Evolutionary conservation across 441 rosid species (phyloP), one percentile per base, ranked within the genome.

Genomic region (Jatropha multifida): DNA sequence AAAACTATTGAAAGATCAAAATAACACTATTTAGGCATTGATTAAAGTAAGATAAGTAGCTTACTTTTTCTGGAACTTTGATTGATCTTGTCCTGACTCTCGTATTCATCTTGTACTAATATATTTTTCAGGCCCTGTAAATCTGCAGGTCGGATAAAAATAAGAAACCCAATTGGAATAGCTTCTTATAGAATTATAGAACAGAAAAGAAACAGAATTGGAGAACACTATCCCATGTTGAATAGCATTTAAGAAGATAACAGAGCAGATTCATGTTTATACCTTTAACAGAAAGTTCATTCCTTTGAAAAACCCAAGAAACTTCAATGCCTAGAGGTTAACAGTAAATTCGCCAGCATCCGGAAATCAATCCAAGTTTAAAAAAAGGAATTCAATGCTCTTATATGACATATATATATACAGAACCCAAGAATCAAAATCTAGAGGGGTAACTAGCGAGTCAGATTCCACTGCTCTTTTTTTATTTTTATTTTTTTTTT

Each of bases 91-190:
- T 65, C 73, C 85, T 77, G 56, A 20, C 81, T 72, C 83, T 80
- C 52, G 75, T 69, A 75, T 80, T 84, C 93, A 86, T 87, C 78
- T 79, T 79, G 59, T 59, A 56, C 32, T 58, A 77, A 26, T 27
- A 17, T 2, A 12, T 42, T 23, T 7, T 27, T 20, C 63, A 69
- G 49, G n/a, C 68, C 63, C 69, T 72, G 69, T 63, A 67, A 81
- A 79, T 77, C 86, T 78, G 86, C 79, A 78, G 68, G 11, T 27
- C 59, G 66, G 38, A 66, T 44, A 7, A 44, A 44, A 44, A 1
- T 44, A 41, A 32, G 40, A 69, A 52, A 69, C 75, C 74, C 85
- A 71, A 76, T 42, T 77, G 73, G 32, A 72, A 41, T 14, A 77
- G 20, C 72, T 64, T 8, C 44, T 11, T 52, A 4, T 18, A 76